Conservation (phyloP, 495 filamentous ascomycete species). For the Penicillium verhagenii region DNA sequence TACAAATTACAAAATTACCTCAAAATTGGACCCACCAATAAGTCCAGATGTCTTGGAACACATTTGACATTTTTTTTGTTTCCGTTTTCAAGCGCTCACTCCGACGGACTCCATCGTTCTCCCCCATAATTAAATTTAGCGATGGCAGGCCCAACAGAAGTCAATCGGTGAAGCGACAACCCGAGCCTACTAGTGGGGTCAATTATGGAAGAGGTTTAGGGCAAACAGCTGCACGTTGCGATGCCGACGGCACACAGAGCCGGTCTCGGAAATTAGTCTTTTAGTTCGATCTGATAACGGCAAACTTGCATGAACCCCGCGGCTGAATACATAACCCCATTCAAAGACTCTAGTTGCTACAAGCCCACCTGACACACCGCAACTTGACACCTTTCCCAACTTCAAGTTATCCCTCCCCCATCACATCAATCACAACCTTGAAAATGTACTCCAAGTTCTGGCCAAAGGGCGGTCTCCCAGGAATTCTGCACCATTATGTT, state of each 20-base stretch:
- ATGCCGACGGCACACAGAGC: conserved; percentile 1
- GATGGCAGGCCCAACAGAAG: no score
- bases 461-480: conserved; percentile 49
- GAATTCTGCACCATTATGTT: conserved; percentile 58
- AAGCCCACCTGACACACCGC: not conserved
- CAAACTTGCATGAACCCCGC: conserved; percentile 1
- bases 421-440: not conserved
- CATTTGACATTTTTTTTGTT: no score
- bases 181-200: conserved; percentile 2
- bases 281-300: conserved; percentile 13
- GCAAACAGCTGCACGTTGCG: not conserved
- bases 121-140: not conserved
- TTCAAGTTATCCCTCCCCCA: not conserved
- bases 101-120: not conserved
- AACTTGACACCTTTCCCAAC: not conserved
- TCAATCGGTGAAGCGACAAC: not conserved
- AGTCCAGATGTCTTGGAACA: no score
- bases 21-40: no score
- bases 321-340: conserved; percentile 1
- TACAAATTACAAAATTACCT: no score
- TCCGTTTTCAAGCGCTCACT: not conserved
- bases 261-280: conserved; percentile 3
- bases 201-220: not conserved
- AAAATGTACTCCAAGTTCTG: conserved; percentile 50
- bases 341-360: no score